Percentiles rank a stretch among this genome's conserved stretches.
phyloP scores from a whole-genome alignment of 2,329 filamentous ascomycete species.

The Cladosporium phlei region DNA sequence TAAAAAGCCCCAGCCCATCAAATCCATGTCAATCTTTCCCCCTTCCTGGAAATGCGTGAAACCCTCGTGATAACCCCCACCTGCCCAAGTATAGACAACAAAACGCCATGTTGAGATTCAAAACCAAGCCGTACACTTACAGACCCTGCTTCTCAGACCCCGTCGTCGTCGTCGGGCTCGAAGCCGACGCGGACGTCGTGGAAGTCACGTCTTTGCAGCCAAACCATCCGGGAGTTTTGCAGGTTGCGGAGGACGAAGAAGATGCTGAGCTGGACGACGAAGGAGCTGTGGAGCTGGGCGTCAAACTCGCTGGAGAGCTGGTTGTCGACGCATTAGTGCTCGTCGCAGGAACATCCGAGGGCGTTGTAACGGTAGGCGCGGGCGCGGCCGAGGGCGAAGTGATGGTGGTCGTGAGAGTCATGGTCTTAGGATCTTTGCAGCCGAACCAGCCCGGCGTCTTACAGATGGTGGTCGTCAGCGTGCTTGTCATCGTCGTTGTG shows the following conservation, averaged over 20 bases:
- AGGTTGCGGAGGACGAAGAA: slow-evolving; percentile 42
- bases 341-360: not conserved
- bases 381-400: slow-evolving; percentile 2
- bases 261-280: slow-evolving; percentile 7
- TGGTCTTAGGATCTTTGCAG: slow-evolving; percentile 50
- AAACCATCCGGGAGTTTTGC: slow-evolving; percentile 61
- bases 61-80: too few species aligned
- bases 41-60: too few species aligned
- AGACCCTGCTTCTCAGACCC: not conserved
- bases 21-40: too few species aligned
- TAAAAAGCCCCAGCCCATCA: too few species aligned
- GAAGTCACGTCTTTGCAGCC: slow-evolving; percentile 56
- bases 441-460: slow-evolving; percentile 63
- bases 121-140: too few species aligned
- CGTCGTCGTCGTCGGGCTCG: not conserved
- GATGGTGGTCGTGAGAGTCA: slow-evolving; percentile 7
- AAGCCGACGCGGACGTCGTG: slow-evolving; percentile 18
- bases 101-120: not conserved
- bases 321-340: not conserved
- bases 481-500: slow-evolving; percentile 33
- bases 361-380: not conserved
- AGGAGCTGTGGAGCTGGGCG: not conserved
- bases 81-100: not conserved
- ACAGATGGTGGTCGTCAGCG: slow-evolving; percentile 51
- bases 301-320: not conserved